Conservation (phyloP, 352 stramenopile species). For the Pythium aristosporum region DNA sequence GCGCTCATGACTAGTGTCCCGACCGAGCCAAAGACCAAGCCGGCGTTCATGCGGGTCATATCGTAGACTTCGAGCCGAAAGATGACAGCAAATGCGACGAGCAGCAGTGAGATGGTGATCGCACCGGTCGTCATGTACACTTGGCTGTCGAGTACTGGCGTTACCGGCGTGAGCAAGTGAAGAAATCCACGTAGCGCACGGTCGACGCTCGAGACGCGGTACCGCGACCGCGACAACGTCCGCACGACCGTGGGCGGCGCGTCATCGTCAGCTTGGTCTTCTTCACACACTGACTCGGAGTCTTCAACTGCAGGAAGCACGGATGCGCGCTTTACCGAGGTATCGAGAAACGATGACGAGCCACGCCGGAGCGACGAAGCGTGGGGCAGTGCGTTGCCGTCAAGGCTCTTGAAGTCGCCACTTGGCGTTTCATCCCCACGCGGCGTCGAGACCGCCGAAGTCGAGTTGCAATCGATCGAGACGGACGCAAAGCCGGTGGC, state of each 20-base stretch:
- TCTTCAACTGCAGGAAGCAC: not conserved
- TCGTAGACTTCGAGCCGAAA: conserved; percentile 46
- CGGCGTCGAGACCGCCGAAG: not conserved
- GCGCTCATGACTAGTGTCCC: conserved; percentile 62
- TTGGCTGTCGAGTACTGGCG: conserved; percentile 34
- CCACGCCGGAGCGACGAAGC: not conserved
- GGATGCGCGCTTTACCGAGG: not conserved
- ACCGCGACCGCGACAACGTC: conserved; percentile 4
- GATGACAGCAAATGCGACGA: conserved; percentile 41
- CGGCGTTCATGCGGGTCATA: conserved; percentile 54
- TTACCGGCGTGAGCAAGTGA: conserved; percentile 26
- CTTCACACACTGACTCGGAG: not conserved
- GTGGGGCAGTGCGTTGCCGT: not conserved
- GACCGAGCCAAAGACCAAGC: conserved; percentile 56
- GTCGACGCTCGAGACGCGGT: conserved; percentile 27
- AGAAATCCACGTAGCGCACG: conserved; percentile 27
- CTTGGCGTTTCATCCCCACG: not conserved
- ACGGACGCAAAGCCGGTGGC: not conserved
- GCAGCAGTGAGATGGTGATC: conserved; percentile 42
- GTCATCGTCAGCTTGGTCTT: not conserved
- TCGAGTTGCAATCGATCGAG: not conserved
- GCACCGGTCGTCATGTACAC: conserved; percentile 40
- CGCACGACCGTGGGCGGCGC: conserved; percentile 8
- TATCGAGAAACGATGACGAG: conserved; percentile 7
- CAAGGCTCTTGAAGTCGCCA: not conserved